phyloP scores from a whole-genome alignment of 352 stramenopile species.

The Globisporangium rhizosaccharum region DNA sequence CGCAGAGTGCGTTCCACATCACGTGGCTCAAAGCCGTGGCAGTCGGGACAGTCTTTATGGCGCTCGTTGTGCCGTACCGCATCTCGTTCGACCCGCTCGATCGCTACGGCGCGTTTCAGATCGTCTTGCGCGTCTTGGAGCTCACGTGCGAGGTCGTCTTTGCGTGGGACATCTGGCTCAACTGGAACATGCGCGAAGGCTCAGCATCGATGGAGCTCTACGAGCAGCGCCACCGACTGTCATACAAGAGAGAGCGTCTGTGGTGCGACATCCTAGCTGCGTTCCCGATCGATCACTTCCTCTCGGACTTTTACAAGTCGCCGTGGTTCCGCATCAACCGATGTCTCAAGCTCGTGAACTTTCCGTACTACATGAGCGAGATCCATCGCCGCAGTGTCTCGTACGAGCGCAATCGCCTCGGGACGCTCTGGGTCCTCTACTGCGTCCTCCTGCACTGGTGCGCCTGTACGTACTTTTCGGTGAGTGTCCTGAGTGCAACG shows the following conservation, averaged over 20 bases:
- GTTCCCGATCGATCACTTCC: conserved; percentile 35
- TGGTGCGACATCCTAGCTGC: conserved; percentile 32
- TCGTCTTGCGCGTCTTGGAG: conserved; percentile 13
- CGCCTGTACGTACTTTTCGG: conserved; percentile 43
- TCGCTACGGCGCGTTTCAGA: conserved; percentile 12
- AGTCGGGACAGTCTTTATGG: conserved; percentile 32
- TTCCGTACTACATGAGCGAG: conserved; percentile 49
- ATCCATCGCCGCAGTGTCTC: conserved; percentile 48
- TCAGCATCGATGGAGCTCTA: conserved; percentile 42
- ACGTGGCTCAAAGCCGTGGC: conserved; percentile 30
- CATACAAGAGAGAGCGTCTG: conserved; percentile 42
- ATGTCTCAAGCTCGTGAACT: conserved; percentile 49
- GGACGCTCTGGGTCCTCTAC: conserved; percentile 44
- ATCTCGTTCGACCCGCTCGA: conserved; percentile 33
- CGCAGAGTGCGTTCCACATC: conserved; percentile 42
- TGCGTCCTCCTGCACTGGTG: conserved; percentile 49
- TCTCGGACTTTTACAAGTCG: conserved; percentile 23
- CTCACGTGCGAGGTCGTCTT: conserved; percentile 42
- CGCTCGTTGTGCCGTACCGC: conserved; percentile 41
- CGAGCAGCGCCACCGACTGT: conserved; percentile 27
- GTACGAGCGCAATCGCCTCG: conserved; percentile 47
- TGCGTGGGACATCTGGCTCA: conserved; percentile 45
- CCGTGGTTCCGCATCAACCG: conserved; percentile 30
- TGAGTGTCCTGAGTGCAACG: conserved; percentile 14
- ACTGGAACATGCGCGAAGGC: conserved; percentile 29